Conservation (phyloP, 1,284 basidiomycete genomes). For the Athelia psychrophila region DNA sequence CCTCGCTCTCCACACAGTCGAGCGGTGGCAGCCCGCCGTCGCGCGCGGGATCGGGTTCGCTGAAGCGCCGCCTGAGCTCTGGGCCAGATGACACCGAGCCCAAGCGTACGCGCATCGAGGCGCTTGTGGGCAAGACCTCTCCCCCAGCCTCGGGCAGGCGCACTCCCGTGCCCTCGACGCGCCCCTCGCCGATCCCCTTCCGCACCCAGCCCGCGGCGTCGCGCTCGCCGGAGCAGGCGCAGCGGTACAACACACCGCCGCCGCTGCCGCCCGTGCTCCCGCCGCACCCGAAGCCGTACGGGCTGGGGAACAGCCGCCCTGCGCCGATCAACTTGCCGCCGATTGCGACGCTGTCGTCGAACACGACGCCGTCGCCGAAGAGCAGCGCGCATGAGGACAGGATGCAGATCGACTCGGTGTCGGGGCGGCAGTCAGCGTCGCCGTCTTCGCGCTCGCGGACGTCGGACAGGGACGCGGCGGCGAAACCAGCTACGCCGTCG, state of each 20-base stretch:
- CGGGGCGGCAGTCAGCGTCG: constrained; percentile 38
- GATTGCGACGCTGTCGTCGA: constrained; percentile 62
- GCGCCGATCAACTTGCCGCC: constrained; percentile 50
- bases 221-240: constrained; percentile 53
- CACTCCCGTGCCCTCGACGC: constrained; percentile 52
- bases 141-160: constrained; percentile 38
- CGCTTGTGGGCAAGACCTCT: constrained; percentile 46
- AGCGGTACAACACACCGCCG: constrained; percentile 21
- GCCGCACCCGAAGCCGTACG: constrained; percentile 69
- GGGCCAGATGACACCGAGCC: constrained; percentile 54
- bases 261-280: constrained; percentile 57
- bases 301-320: constrained; percentile 26
- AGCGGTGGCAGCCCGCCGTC: constrained; percentile 50
- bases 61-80: constrained; percentile 69
- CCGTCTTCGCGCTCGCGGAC: constrained; percentile 47
- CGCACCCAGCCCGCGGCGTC: constrained; percentile 58
- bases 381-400: constrained; percentile 8
- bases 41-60: constrained; percentile 31
- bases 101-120: constrained; percentile 64
- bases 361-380: constrained; percentile 7
- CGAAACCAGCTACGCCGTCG: constrained; percentile 30
- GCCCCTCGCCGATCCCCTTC: constrained; percentile 74
- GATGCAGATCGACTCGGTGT: constrained; percentile 25
- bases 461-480: constrained; percentile 36
- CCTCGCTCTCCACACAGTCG: constrained; percentile 45